Conservation (phyloP, 2,329 filamentous ascomycete species). For the Septoria linicola region DNA sequence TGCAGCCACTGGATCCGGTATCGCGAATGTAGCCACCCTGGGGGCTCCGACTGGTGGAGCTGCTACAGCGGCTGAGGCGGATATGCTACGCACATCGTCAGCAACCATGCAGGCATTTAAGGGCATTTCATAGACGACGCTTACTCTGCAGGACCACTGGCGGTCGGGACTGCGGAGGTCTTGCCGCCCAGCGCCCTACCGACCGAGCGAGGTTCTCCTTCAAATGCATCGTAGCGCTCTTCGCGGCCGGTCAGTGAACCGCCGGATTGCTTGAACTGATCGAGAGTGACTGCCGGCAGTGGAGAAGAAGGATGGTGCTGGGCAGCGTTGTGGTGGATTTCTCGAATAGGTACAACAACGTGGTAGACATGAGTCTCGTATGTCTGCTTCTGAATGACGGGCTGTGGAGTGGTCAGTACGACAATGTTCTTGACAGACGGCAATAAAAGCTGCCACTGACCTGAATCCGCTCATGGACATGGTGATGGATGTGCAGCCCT, state of each 20-base stretch:
- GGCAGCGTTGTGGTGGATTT: conserved; percentile 65
- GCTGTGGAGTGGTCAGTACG: conserved; percentile 11
- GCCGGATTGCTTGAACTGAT: conserved; percentile 60
- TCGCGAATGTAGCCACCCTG: conserved; percentile 7
- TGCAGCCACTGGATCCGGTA: neutral
- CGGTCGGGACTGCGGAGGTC: neutral
- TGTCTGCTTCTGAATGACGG: conserved; percentile 63
- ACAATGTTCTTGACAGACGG: too few species aligned
- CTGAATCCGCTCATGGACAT: conserved; percentile 62
- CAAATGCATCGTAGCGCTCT: conserved; percentile 58
- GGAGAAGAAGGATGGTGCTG: conserved; percentile 64
- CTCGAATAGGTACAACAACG: conserved; percentile 69
- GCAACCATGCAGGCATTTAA: too few species aligned
- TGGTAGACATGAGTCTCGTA: conserved; percentile 66
- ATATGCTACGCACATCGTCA: neutral
- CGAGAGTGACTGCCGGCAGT: conserved; percentile 62
- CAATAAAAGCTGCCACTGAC: neutral
- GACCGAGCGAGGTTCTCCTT: conserved; percentile 56
- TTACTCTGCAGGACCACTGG: conserved; percentile 1
- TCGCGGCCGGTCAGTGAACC: conserved; percentile 55
- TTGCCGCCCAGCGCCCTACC: conserved; percentile 21
- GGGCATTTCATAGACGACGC: too few species aligned
- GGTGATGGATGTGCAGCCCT: conserved; percentile 64
- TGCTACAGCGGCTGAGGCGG: conserved; percentile 2
- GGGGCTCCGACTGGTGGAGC: conserved; percentile 11